A percentile compares a stretch with the other conserved stretches of the same genome.
Conservation (phyloP, 805 yeast species). For the Crinitomyces ghanaensis region DNA sequence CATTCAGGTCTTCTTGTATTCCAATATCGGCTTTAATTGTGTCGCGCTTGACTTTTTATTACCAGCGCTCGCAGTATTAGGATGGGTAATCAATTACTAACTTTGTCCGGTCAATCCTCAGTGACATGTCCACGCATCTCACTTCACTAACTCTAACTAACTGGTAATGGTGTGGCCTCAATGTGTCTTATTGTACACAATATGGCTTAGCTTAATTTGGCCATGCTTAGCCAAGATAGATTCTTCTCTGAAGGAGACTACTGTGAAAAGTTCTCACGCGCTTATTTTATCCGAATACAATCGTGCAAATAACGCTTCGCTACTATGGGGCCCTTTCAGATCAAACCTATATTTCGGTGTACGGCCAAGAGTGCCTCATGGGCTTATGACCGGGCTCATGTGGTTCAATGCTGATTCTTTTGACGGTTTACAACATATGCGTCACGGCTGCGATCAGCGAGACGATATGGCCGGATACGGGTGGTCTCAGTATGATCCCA, state of each 20-base stretch:
- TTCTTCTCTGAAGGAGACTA: too few species aligned
- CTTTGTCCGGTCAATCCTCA: too few species aligned
- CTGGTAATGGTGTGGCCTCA: too few species aligned
- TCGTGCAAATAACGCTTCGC: constrained; percentile 35
- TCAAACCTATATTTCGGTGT: constrained; percentile 80
- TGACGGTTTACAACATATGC: constrained; percentile 40
- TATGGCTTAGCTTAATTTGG: neutral
- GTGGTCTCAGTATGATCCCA: constrained; percentile 82
- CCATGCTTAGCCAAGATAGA: too few species aligned
- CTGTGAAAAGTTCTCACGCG: constrained; percentile 1
- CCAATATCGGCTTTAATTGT: too few species aligned
- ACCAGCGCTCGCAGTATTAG: too few species aligned
- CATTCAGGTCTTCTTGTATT: too few species aligned
- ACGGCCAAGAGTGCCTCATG: constrained; percentile 67
- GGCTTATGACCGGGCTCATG: constrained; percentile 69
- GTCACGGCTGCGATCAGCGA: constrained; percentile 67
- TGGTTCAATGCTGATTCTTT: constrained; percentile 68
- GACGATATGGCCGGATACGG: constrained; percentile 66
- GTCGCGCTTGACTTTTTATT: too few species aligned
- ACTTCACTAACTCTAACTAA: too few species aligned
- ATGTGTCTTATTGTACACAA: too few species aligned
- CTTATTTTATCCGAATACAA: constrained; percentile 27
- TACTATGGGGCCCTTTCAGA: constrained; percentile 89
- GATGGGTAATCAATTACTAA: too few species aligned
- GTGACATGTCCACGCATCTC: too few species aligned